phyloP scores from a whole-genome alignment of 139 green algal genomes.

The Trebouxia sp. region DNA sequence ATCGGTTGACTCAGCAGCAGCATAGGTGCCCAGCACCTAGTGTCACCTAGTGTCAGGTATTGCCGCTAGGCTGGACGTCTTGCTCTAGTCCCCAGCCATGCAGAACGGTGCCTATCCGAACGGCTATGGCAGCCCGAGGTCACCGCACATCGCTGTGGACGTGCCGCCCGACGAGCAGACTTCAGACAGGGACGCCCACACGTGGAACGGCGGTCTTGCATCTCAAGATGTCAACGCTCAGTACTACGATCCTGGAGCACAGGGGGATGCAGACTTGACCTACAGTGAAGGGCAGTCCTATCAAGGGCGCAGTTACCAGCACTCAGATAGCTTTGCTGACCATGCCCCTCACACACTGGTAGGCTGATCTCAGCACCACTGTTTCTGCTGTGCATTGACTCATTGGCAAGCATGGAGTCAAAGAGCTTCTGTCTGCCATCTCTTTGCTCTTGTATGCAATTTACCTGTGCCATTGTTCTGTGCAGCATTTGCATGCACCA shows the following conservation, averaged over 20 bases:
- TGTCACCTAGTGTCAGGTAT: background rate
- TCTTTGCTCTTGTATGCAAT: background rate
- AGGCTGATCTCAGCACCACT: background rate
- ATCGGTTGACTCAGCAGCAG: background rate
- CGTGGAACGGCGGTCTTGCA: background rate
- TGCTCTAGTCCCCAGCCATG: too few relatives aligned
- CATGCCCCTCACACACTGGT: constrained; percentile 4
- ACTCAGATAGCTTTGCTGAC: constrained; percentile 18
- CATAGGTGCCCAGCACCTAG: background rate
- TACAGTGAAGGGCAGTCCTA: too few relatives aligned
- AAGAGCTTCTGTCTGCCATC: background rate
- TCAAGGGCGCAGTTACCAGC: background rate
- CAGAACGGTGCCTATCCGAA: background rate
- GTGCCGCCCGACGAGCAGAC: background rate
- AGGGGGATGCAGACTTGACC: background rate
- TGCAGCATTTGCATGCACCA: too few relatives aligned
- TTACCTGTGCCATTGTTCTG: too few relatives aligned
- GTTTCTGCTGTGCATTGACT: background rate
- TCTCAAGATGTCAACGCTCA: constrained; percentile 4
- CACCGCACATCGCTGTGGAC: background rate
- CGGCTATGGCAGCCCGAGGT: background rate
- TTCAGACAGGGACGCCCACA: background rate
- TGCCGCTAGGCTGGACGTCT: background rate
- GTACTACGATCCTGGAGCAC: background rate
- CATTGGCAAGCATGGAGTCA: too few relatives aligned